A percentile compares a stretch with the other conserved stretches of the same genome.
Evolutionary conservation across 139 green algal species (phyloP).

Genomic region (Penium margaritaceum): DNA sequence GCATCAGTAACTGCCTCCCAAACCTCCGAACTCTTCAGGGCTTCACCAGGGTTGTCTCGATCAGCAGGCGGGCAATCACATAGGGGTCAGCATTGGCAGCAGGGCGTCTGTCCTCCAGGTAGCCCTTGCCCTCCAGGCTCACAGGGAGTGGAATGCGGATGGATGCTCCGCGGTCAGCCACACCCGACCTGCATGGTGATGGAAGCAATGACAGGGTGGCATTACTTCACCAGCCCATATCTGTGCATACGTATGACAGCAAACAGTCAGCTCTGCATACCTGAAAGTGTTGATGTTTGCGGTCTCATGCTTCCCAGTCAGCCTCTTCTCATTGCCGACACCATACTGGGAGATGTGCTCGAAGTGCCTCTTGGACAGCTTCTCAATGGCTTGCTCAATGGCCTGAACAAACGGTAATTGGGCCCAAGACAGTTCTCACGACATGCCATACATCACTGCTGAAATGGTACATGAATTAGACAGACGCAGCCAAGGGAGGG

Average conservation of each 20-base stretch:
- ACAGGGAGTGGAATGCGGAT: constrained; percentile 67
- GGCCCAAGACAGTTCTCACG: too few species aligned
- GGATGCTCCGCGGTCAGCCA: constrained; percentile 89
- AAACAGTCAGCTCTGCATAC: too few species aligned
- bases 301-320: constrained; percentile 91
- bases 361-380: constrained; percentile 79
- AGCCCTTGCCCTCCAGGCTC: constrained; percentile 59
- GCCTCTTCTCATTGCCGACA: constrained; percentile 89
- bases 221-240: too few species aligned
- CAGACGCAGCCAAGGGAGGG: too few species aligned
- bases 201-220: too few species aligned
- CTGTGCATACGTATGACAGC: too few species aligned
- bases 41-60: constrained; percentile 62
- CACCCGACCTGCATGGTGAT: constrained; percentile 61
- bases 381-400: constrained; percentile 81
- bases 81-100: constrained; percentile 94
- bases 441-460: too few species aligned
- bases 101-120: constrained; percentile 92
- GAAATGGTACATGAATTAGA: too few species aligned
- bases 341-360: constrained; percentile 70
- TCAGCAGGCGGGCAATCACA: constrained; percentile 66
- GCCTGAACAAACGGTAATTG: constrained; percentile 49
- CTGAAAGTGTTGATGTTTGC: constrained; percentile 88
- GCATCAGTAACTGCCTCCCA: too few species aligned
- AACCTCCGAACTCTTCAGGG: too few species aligned